A percentile compares a stretch with the other conserved stretches of the same genome.
These are phyloP conservation scores for Anthracocystis walkeri DNA, from an alignment of 1,284 basidiomycete species.

Conservation along the genomic window DNA sequence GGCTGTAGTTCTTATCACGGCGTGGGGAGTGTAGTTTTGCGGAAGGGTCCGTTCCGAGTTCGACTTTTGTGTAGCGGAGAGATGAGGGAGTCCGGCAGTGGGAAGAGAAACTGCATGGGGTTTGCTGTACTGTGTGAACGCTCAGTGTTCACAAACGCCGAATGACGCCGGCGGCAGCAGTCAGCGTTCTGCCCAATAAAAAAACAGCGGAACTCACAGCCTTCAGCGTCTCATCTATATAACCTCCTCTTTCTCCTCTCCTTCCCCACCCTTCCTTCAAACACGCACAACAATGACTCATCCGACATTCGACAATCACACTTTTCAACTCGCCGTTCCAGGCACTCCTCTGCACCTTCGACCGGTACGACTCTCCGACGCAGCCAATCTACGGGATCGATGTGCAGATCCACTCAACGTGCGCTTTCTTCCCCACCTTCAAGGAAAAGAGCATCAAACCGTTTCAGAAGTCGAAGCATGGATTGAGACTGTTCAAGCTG, in stretches of 20 bases:
- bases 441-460: slow-evolving; percentile 34
- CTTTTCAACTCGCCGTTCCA: slow-evolving; percentile 7
- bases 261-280: neutral
- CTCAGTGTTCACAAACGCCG: too few relatives aligned
- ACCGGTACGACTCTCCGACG: slow-evolving; percentile 29
- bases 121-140: too few relatives aligned
- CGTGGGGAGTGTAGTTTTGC: neutral
- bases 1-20: neutral
- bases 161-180: neutral
- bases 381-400: slow-evolving; percentile 33
- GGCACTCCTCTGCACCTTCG: slow-evolving; percentile 9
- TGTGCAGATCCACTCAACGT: slow-evolving; percentile 32
- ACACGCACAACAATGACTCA: slow-evolving; percentile 15
- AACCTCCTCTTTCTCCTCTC: neutral
- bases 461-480: slow-evolving; percentile 24
- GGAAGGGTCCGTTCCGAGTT: slow-evolving; percentile 8
- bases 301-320: slow-evolving; percentile 29
- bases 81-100: neutral
- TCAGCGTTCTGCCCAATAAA: too few relatives aligned
- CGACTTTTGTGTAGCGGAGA: neutral
- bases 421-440: slow-evolving; percentile 29
- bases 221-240: too few relatives aligned
- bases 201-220: too few relatives aligned
- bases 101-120: too few relatives aligned
- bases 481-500: slow-evolving; percentile 24